Evolutionary conservation across 2,329 filamentous ascomycete genomes (phyloP).

Genomic region (Colletotrichum sublineola): DNA sequence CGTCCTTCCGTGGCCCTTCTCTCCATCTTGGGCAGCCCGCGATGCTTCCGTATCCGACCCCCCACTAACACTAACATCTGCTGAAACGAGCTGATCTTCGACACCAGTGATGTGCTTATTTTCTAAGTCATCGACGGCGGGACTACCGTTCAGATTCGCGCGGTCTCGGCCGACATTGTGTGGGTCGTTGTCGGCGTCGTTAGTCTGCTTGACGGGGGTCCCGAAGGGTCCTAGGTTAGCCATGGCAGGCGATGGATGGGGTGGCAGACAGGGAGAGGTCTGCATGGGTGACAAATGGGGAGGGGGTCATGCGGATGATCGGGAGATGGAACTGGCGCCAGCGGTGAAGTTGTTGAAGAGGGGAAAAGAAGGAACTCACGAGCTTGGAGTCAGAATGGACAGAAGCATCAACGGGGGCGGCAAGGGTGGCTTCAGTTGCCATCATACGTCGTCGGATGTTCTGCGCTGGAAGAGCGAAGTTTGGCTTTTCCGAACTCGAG

Average conservation of each 20-base stretch:
- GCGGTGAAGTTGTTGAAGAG: conserved; percentile 16
- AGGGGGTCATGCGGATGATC: conserved; percentile 15
- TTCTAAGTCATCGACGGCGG: conserved; percentile 64
- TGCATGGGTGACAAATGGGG: conserved; percentile 13
- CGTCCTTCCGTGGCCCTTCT: conserved; percentile 70
- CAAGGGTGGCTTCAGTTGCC: conserved; percentile 71
- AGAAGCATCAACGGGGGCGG: conserved; percentile 67
- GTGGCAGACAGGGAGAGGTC: neutral
- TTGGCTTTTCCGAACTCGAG: conserved; percentile 45
- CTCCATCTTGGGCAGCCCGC: conserved; percentile 69
- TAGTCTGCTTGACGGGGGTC: conserved; percentile 47
- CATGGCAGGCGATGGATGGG: conserved; percentile 27
- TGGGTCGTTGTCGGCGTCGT: conserved; percentile 55
- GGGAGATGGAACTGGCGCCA: conserved; percentile 29
- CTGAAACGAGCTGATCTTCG: conserved; percentile 72
- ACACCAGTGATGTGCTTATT: conserved; percentile 70
- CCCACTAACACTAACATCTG: conserved; percentile 78
- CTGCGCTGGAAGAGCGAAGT: conserved; percentile 47
- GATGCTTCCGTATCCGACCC: conserved; percentile 83
- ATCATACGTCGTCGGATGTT: conserved; percentile 68
- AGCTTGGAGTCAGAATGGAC: conserved; percentile 60
- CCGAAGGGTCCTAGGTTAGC: conserved; percentile 46
- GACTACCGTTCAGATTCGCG: conserved; percentile 63
- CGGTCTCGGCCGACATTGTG: conserved; percentile 62
- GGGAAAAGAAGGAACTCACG: conserved; percentile 54